phyloP scores from a whole-genome alignment of 83 land plant species.

The Isoetes engelmannii region DNA sequence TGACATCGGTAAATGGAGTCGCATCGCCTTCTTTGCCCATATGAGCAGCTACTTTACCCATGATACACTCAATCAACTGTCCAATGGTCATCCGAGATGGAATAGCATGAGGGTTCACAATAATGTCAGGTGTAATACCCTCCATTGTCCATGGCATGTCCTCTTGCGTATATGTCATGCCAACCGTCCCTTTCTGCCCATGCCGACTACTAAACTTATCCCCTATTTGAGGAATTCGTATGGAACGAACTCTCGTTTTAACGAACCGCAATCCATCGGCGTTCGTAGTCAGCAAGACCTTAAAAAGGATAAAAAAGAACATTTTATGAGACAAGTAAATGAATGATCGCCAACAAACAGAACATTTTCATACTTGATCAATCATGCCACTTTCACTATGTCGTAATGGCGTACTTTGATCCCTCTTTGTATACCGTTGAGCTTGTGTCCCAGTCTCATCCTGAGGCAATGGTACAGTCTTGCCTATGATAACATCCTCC shows the following conservation, averaged over 20 bases:
- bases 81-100: constrained; percentile 99
- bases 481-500: constrained; percentile 95
- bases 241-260: constrained; percentile 87
- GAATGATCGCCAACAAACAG: neutral
- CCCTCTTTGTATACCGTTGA: constrained; percentile 71
- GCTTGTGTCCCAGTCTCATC: constrained; percentile 83
- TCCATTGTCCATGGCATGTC: constrained; percentile 99
- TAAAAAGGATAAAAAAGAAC: neutral
- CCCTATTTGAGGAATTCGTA: constrained; percentile 94
- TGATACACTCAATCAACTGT: constrained; percentile 98
- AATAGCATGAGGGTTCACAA: constrained; percentile 99
- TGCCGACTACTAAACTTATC: constrained; percentile 99
- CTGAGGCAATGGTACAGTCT: constrained; percentile 82
- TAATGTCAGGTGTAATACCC: constrained; percentile 97
- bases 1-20: constrained; percentile 96
- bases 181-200: constrained; percentile 98
- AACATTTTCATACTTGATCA: constrained; percentile 51
- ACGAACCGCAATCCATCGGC: constrained; percentile 96
- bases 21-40: constrained; percentile 99
- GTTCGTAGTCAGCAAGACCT: constrained; percentile 89
- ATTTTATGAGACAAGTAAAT: neutral
- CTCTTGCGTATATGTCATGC: constrained; percentile 99
- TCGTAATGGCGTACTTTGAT: constrained; percentile 89
- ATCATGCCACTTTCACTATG: constrained; percentile 99
- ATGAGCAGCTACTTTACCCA: constrained; percentile 99